Evolutionary conservation across 2,329 filamentous ascomycete species (phyloP).

Genomic region (Neofusicoccum ribis): DNA sequence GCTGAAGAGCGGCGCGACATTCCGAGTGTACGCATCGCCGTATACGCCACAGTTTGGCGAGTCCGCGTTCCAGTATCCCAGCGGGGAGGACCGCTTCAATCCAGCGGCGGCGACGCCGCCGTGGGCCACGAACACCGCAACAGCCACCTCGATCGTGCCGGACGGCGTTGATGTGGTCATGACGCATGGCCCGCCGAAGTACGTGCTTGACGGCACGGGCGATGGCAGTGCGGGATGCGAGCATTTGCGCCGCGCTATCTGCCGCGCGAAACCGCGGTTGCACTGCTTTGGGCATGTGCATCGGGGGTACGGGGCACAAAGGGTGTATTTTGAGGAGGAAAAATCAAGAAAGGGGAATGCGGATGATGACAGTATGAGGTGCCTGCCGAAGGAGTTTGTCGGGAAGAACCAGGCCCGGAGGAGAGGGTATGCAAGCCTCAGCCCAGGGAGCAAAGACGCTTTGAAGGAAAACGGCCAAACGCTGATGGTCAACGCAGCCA

Average conservation of each 20-base stretch:
- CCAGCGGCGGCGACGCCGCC: constrained; percentile 30
- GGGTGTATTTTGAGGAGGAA: constrained; percentile 38
- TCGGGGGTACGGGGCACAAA: constrained; percentile 46
- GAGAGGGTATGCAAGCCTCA: constrained; percentile 1
- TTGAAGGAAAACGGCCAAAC: constrained; percentile 44
- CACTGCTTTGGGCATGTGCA: constrained; percentile 68
- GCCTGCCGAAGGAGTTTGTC: constrained; percentile 2
- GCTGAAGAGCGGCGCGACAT: constrained; percentile 48
- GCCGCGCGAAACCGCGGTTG: constrained; percentile 52
- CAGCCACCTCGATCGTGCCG: constrained; percentile 27
- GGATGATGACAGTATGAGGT: background rate
- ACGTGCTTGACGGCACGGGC: constrained; percentile 48
- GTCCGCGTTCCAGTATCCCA: constrained; percentile 58
- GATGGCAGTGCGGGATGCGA: constrained; percentile 51
- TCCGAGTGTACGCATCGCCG: constrained; percentile 54
- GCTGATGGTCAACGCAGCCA: constrained; percentile 59
- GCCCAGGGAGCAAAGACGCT: background rate
- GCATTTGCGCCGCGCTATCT: constrained; percentile 53
- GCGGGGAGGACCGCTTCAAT: constrained; percentile 55
- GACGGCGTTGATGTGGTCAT: constrained; percentile 57
- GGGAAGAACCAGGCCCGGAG: constrained; percentile 11
- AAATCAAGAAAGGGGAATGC: background rate
- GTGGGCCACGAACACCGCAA: constrained; percentile 19
- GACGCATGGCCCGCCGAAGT: constrained; percentile 61
- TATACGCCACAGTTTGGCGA: constrained; percentile 57